Evolutionary conservation across 352 stramenopile genomes (phyloP).

Genomic region (Phytophthora agathidicida): DNA sequence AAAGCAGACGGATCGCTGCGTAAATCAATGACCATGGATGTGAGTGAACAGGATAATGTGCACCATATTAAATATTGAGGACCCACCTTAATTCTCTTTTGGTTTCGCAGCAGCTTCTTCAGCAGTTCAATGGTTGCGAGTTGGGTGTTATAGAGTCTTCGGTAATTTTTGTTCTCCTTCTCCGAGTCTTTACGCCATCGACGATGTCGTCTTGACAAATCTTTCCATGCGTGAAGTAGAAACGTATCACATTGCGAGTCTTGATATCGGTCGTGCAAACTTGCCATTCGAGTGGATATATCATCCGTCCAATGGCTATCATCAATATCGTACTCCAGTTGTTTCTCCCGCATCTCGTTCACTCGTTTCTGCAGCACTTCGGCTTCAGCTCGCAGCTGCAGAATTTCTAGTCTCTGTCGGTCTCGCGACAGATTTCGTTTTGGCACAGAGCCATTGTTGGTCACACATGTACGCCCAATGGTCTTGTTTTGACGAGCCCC

Average conservation of each 20-base stretch:
- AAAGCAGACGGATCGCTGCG: background rate
- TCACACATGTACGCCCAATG: no score
- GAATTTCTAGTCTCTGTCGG: conserved; percentile 1
- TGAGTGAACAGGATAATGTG: no score
- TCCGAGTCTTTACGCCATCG: background rate
- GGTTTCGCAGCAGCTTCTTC: background rate
- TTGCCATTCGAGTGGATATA: no score
- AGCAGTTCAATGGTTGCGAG: background rate
- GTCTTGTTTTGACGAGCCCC: no score
- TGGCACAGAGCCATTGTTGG: no score
- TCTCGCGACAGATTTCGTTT: conserved; percentile 4
- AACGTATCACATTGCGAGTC: background rate
- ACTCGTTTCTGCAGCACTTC: background rate
- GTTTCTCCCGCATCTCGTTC: background rate
- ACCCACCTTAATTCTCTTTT: background rate
- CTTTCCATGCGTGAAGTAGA: background rate
- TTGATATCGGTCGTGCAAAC: no score
- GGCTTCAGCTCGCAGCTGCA: background rate
- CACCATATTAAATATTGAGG: no score
- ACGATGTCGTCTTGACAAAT: background rate
- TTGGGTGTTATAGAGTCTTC: background rate
- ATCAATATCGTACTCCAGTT: background rate
- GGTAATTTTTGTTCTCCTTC: background rate
- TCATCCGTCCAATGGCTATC: background rate
- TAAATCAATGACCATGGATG: no score